Conservation (phyloP, 306 rosid species). For the Castanea mollissima region DNA sequence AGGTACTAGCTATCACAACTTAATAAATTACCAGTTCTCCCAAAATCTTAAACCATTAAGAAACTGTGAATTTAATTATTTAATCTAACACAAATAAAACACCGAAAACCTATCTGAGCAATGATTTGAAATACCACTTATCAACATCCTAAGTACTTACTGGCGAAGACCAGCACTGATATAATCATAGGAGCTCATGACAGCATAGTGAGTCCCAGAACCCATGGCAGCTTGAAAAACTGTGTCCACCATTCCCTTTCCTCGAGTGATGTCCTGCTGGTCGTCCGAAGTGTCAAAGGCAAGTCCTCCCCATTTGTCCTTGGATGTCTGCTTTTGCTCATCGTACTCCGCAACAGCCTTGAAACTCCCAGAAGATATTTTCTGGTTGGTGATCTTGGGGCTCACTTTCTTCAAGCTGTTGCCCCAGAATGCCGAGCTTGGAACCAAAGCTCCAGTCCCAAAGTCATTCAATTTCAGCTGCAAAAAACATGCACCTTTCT, state of each 20-base stretch:
- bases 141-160: constrained; percentile 40
- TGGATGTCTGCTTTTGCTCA: constrained; percentile 59
- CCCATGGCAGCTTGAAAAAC: constrained; percentile 75
- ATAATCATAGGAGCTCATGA: constrained; percentile 78
- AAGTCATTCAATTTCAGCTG: constrained; percentile 54
- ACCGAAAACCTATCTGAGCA: background rate
- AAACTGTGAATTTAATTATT: too few species aligned
- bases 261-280: constrained; percentile 84
- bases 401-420: constrained; percentile 39
- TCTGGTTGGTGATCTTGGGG: constrained; percentile 23
- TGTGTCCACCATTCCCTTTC: constrained; percentile 81
- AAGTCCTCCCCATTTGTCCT: constrained; percentile 82
- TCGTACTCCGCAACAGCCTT: constrained; percentile 42
- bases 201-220: constrained; percentile 72
- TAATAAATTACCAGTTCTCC: too few species aligned
- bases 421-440: constrained; percentile 52
- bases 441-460: constrained; percentile 15
- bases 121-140: background rate
- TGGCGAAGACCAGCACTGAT: constrained; percentile 67
- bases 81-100: background rate
- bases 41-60: too few species aligned
- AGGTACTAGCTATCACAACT: too few species aligned
- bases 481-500: constrained; percentile 1
- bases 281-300: constrained; percentile 79
- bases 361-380: constrained; percentile 34